Conservation (phyloP, 352 stramenopile species). For the Phytopythium kandeliae region DNA sequence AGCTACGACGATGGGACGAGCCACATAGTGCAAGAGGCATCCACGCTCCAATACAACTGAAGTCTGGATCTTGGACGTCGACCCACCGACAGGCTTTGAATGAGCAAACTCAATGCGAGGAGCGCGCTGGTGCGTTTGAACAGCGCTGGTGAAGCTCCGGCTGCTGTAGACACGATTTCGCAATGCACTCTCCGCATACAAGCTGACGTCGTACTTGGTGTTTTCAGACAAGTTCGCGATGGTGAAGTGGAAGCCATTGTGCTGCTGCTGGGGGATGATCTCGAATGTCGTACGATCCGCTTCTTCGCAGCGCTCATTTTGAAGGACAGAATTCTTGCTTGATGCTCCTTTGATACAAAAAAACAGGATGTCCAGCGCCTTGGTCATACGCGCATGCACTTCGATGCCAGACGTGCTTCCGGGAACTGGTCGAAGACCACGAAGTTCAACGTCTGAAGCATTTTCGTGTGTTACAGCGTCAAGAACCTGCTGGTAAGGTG, state of each 20-base stretch:
- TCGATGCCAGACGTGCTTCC: conserved; percentile 36
- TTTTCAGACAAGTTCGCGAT: conserved; percentile 55
- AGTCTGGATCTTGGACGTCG: conserved; percentile 25
- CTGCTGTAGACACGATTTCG: conserved; percentile 50
- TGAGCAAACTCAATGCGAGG: conserved; percentile 17
- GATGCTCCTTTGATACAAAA: conserved; percentile 22
- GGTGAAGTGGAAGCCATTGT: conserved; percentile 27
- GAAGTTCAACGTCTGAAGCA: conserved; percentile 43
- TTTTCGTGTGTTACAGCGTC: conserved; percentile 63
- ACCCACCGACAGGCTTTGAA: conserved; percentile 21
- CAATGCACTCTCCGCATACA: conserved; percentile 53
- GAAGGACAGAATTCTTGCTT: background rate
- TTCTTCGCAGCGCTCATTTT: conserved; percentile 20
- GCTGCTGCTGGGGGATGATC: conserved; percentile 5
- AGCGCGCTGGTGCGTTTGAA: conserved; percentile 41
- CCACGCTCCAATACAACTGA: conserved; percentile 16
- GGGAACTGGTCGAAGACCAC: conserved; percentile 16
- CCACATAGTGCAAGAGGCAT: conserved; percentile 44
- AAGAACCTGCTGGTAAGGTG: conserved; percentile 29
- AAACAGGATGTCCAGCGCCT: conserved; percentile 49
- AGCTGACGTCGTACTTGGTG: conserved; percentile 26
- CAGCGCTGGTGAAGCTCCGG: conserved; percentile 7
- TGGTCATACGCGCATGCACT: conserved; percentile 45
- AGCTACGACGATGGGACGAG: conserved; percentile 11
- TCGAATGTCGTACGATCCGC: conserved; percentile 25